Evolutionary conservation across 2,329 filamentous ascomycete species (phyloP), one percentile per base, ranked within the genome.

Genomic region (Cytospora mali): DNA sequence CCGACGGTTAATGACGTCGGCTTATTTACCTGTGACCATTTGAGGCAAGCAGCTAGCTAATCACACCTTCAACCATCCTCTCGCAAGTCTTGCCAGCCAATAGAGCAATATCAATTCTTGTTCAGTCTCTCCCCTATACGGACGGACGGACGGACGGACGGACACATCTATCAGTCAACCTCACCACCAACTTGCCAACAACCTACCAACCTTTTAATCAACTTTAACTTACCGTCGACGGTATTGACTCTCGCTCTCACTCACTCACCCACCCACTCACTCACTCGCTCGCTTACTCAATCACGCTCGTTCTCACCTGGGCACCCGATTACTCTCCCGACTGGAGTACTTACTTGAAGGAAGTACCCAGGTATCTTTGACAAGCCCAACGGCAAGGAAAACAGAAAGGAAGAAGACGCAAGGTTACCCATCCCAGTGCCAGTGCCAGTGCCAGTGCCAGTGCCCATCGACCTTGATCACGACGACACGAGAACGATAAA

Each of bases 401-500:
- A 11, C 5, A 39, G 16, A 18, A 39, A n/a, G 16, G n/a, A 39
- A 39, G 16, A n/a, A 46, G 9, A 46, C 42, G 11, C 21, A 42
- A 21, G 42, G 21, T 23, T 23, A 23, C n/a, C n/a, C 9, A 23
- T 10, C 7, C 9, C 14, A 33, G 31, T 33, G 14, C 14, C 31
- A 10, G 9, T 33, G 31, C 14, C 31, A 33, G 31, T 33, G 31
- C 31, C 14, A 33, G 14, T 33, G 9, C 31, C 31, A 13, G 31
- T 33, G 14, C 14, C 35, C 6, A 46, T 11, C 42, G n/a, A 11
- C 42, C 42, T 46, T 23, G 42, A 46, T 46, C 42, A 46, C 42
- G 42, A 46, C 42, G 42, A 46, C 42, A 46, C 42, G 42, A 46
- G 42, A 46, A 23, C n/a, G n/a, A n/a, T n/a, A n/a, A n/a, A n/a